Evolutionary conservation across 169 alveolate genomes (phyloP), one percentile per base, ranked within the genome.

Genomic region (Plasmodium billcollinsi): DNA sequence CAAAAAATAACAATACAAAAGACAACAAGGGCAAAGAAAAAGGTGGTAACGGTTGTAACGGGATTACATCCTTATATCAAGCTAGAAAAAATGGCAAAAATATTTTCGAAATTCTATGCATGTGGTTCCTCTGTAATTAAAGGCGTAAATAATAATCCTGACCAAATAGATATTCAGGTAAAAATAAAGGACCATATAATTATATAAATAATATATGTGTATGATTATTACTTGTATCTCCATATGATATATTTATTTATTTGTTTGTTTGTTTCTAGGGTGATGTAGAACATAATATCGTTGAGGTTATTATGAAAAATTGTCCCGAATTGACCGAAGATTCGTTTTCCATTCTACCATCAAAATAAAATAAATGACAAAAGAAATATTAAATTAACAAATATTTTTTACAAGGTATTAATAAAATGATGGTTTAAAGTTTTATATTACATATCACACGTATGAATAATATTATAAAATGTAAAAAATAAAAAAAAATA

Each of bases 71-170:
- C 92, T 1, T 96, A 95, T 58, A 95, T 95, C 49, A 95, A 95
- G 62, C 93, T 96, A 33, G 97, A 90, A n/a, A 95, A 88, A 59
- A 97, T 97, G 45, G 94, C 97, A 12, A 96, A 96, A 88, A 91
- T 93, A 61, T 96, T 96, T 78, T 93, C 97, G n/a, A 93, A 94
- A 61, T 96, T 91, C 59, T 96, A 94, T 70, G 96, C 98, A 5
- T 94, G 97, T 29, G 98, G 98, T 33, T 96, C 98, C 9, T 93
- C 96, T 0, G 97, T 96, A 26, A 96, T 96, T 4, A 96, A 96
- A 94, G 97, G 97, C 45, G 65, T 88, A 2, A 93, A 93, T 26
- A 96, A 96, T 3, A 94, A 94, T 33, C 92, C 95, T 39, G 96
- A 94, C 85, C 90, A 93, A 15, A 88, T 94, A 73, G 96, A 94